Evolutionary conservation across 371 early-diverging fungal species (phyloP), one percentile per base, ranked within the genome.

Genomic region (Vairimorpha necatrix): DNA sequence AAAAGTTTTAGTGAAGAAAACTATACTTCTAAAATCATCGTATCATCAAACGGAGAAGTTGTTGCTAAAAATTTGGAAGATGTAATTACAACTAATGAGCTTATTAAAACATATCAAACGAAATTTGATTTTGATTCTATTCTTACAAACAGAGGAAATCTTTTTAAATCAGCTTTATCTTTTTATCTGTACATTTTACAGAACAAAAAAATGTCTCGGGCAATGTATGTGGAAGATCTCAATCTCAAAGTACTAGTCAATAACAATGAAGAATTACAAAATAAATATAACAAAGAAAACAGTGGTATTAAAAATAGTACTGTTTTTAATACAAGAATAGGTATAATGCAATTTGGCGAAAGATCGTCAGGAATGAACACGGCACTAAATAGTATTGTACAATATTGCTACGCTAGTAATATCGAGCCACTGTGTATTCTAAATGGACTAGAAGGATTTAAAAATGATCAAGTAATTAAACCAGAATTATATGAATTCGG

Each of bases 331-430:
- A 28, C 24, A 46, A 90, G 91, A 68, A 89, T 98, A 67, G 96
- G 89, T 60, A 91, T 98, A 74, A 81, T 96, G 38, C 93, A 95
- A 72, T 87, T 90, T 32, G 98, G 97, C 67, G 93, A 93, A 0
- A 95, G 96, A 36, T 93, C 94, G 16, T 94, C 92, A 69, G 98
- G 98, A 58, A 94, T 96, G 93, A 96, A 96, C 83, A 90, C 93
- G 14, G 95, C 94, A 0, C 91, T 95, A 4, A 89, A 94, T 66
- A 89, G 90, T 1, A 89, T 91, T 6, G 93, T 92, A 22, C 90
- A 94, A 26, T 88, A 91, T 47, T 90, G 91, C 32, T 84, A 92
- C 68, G 90, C 90, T 84, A 88, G 89, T 39, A 94, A 93, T 0
- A 91, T 93, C 72, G 88, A 84, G 0, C 89, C 93, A 14, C 80